Base-by-base conservation (phyloP, 495 filamentous ascomycete species). In the Tuber magnatum region DNA sequence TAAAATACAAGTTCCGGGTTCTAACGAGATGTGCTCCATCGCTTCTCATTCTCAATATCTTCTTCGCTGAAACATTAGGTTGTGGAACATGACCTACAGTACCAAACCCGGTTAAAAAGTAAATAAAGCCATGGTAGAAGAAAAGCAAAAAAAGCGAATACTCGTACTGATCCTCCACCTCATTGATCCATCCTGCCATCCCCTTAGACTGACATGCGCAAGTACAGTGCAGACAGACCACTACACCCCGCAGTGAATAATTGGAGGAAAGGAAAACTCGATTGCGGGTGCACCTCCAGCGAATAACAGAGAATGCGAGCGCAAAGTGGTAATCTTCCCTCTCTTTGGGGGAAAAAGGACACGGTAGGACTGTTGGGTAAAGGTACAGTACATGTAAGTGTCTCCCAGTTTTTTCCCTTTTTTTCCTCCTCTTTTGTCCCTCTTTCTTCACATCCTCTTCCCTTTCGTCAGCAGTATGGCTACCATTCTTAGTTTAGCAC, bases 71-170 rank as follows among this genome's bases (percentile, higher is more conserved):
- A 65, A 35, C 56, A 65, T 16, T 14, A 20, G 18, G 28, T 8
- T 65, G 56, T 65, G 56, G 56, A 65, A 65, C 56, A 65, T 65
- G 56, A 65, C 56, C 56, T 65, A 65, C 56, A 3, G 56, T 65
- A 65, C 56, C 56, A 65, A 65, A 65, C 56, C 16, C 14, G 5
- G 22, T 24, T 48, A 16, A 56, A 56, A 56, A 56, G 51, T 32
- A 65, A 65, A 65, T 32, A 35, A 35, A 14, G 56, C 14, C 56
- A 65, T 35, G 1, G 32, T 12, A 20, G 6, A 35, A 28, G 24
- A 56, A 56, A 56, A 28, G 48, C n/a, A 40, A 65, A 65, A 65
- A 65, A 65, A 35, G 56, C 35, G 56, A 65, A 65, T 35, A 65
- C n/a, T n/a, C n/a, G n/a, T n/a, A n/a, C 56, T 65, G 56, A 65